phyloP scores from a whole-genome alignment of 2,329 filamentous ascomycete species.

The Coniella lustricola region DNA sequence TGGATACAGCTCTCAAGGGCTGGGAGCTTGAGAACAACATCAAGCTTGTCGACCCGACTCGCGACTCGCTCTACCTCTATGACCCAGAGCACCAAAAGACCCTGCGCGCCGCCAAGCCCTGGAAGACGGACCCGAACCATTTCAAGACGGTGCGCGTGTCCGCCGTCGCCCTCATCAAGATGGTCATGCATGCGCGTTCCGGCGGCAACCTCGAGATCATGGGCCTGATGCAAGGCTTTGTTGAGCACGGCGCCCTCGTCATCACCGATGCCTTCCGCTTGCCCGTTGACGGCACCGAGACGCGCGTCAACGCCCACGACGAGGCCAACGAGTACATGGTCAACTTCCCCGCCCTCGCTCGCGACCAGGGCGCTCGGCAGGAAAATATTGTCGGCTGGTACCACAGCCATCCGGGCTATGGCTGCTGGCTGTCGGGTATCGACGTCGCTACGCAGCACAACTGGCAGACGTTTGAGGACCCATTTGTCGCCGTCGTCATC shows the following conservation, averaged over 20 bases:
- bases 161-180: conserved; percentile 89
- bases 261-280: conserved; percentile 91
- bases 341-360: conserved; percentile 68
- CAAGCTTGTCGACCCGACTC: conserved; percentile 74
- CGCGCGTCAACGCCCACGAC: conserved; percentile 88
- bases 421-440: conserved; percentile 95
- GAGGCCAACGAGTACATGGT: conserved; percentile 98
- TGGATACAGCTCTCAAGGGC: conserved; percentile 14
- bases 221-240: conserved; percentile 96
- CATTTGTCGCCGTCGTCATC: conserved; percentile 91
- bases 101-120: conserved; percentile 60
- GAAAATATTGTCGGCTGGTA: conserved; percentile 99
- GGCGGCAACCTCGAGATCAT: conserved; percentile 91
- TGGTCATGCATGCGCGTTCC: conserved; percentile 98
- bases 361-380: conserved; percentile 62
- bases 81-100: conserved; percentile 60
- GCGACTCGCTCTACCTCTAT: conserved; percentile 89
- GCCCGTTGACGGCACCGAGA: conserved; percentile 97
- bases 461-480: conserved; percentile 81
- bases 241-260: conserved; percentile 76
- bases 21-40: conserved; percentile 77
- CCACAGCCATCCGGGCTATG: conserved; percentile 94
- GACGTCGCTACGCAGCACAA: conserved; percentile 83
- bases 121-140: conserved; percentile 72
- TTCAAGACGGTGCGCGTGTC: conserved; percentile 94